phyloP scores from a whole-genome alignment of 768 basidiomycete species.

The Leccinum barrowsii region DNA sequence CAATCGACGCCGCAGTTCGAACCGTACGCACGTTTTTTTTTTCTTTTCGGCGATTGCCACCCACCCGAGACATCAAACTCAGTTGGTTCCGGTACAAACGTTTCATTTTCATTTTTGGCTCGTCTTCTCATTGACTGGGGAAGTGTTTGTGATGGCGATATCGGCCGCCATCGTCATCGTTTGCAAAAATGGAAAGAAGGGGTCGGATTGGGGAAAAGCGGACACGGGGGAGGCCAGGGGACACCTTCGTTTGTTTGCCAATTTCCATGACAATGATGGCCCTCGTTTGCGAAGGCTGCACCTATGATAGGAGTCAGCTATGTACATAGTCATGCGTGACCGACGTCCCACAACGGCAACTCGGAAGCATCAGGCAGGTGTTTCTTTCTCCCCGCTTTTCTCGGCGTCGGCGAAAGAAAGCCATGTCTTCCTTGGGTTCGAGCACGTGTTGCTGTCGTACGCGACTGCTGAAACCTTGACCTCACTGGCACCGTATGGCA shows the following conservation, averaged over 20 bases:
- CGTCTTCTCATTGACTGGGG: neutral
- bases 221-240: neutral
- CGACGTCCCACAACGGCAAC: neutral
- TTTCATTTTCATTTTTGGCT: neutral
- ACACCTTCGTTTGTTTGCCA: neutral
- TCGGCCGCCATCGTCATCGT: neutral
- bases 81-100: neutral
- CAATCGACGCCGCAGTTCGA: neutral
- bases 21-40: neutral
- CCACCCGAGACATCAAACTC: neutral
- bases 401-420: neutral
- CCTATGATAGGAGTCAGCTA: neutral
- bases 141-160: neutral
- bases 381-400: neutral
- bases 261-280: neutral
- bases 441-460: constrained; percentile 3
- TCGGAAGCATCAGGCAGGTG: neutral
- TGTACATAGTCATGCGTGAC: neutral
- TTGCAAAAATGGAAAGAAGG: neutral
- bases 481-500: no score
- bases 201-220: neutral
- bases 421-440: no score
- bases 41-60: neutral
- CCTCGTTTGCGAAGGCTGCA: neutral
- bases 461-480: neutral